Base-by-base conservation (phyloP, 2,329 filamentous ascomycete genomes). In the Phialocephala subalpina region DNA sequence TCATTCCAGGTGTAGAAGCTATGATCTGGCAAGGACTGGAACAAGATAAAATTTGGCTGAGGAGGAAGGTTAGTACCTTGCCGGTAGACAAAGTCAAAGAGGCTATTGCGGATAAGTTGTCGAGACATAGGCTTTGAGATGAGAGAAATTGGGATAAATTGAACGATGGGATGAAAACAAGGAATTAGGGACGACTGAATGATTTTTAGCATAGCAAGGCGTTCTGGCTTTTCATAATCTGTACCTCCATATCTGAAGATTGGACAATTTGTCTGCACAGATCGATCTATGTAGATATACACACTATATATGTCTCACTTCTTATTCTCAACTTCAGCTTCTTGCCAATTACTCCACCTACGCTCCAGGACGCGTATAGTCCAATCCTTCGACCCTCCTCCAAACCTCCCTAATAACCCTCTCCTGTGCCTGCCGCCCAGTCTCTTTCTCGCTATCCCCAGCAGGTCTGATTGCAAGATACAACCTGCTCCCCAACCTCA, bases 381-480 rank as follows among this genome's bases (percentile, higher is more conserved):
- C 88, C 62, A 94, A 78, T 14, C 82, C 79, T 59, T 85, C 80
- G 6, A 93, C 91, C 38, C 91, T 82, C 69, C 84, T 85, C 91
- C 92, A 94, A 1, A 92, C 88, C 73, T 92, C 90, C 52, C 90
- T 82, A 1, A 92, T 89, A 0, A 89, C 86, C 65, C 91, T 82
- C 71, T 93, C 90, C 72, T 94, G 92, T 9, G 84, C 82, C 73
- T 92, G 81, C 18, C 89, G 83, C 7, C 83, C 90, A 1, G 87
- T 89, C 73, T 93, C 91, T 7, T 52, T 29, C 2, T 79, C 75
- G 1, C 85, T 86, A 22, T 87, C 81, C 0, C 89, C 90, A 40
- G 90, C 90, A 3, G 91, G 89, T 71, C 90, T 88, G 47, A 93
- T 88, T 0, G 90, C 91, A 53, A 94, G 79, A 77, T 93, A 94